Evolutionary conservation across 164 flowering plant species (phyloP), one percentile per base, ranked within the genome.

Genomic region (Chloranthus sessilifolius): DNA sequence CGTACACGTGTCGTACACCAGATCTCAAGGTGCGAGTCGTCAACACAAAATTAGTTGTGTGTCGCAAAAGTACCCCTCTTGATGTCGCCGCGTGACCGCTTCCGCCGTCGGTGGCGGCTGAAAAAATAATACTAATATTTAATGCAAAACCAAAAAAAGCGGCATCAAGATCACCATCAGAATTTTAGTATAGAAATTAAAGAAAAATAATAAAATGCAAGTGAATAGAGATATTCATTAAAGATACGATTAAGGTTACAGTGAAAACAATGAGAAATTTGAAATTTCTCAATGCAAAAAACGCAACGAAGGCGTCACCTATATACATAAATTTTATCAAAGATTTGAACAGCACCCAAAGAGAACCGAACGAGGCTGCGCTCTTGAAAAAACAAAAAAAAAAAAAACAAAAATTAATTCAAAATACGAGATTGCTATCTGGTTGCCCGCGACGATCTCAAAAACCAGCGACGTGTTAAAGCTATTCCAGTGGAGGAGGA

Each of bases 401-500:
- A 40, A 11, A 24, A 51, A 47, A 25, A 53, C 20, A 25, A 25
- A 26, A 27, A 47, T 21, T 26, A 2, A 4, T 1, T 2, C 15
- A 34, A 35, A 22, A 34, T 11, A 21, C 14, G 47, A 24, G 3
- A 7, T 12, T 17, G 43, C 43, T 39, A 23, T 19, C 35, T 35
- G 40, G 10, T n/a, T 10, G 17, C 39, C 29, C 25, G 24, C 14
- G 21, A 14, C 37, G 33, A 40, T 40, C 36, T 27, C 34, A 42
- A 28, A 43, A 45, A 28, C 29, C 28, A 46, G 50, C 41, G 30
- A 45, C 59, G 19, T 42, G n/a, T n/a, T n/a, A 37, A 45, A 12
- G 58, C 58, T n/a, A 29, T 52, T 34, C 67, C 31, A 58, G 31
- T 5, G 79, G 74, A 0, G 87, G 76, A 46, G 79, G 77, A 0